Conservation (phyloP, 768 basidiomycete genomes). For the Amanita phalloides region DNA sequence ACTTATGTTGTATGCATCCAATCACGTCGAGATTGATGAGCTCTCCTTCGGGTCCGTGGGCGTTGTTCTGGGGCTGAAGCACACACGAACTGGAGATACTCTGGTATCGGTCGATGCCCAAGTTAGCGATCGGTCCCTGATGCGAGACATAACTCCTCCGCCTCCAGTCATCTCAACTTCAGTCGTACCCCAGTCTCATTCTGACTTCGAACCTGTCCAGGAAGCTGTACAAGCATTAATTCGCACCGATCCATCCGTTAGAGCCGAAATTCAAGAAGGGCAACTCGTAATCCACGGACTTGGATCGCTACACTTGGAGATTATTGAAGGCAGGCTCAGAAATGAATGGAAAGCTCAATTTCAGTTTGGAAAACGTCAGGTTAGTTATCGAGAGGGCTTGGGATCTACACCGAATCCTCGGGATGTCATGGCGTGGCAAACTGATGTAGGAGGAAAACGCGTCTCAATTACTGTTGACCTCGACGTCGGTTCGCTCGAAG, state of each 20-base stretch:
- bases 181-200: constrained; percentile 69
- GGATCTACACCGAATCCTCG: constrained; percentile 20
- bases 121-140: constrained; percentile 25
- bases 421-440: constrained; percentile 42
- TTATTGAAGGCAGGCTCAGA: constrained; percentile 68
- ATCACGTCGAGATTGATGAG: constrained; percentile 65
- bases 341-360: constrained; percentile 76
- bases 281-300: constrained; percentile 79
- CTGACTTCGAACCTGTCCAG: constrained; percentile 70
- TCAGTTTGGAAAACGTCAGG: constrained; percentile 66
- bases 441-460: constrained; percentile 50
- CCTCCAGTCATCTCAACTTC: constrained; percentile 82
- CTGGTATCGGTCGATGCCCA: constrained; percentile 44
- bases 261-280: constrained; percentile 71
- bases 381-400: constrained; percentile 68
- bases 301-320: constrained; percentile 82
- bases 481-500: constrained; percentile 39
- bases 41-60: constrained; percentile 79
- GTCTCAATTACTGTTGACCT: constrained; percentile 42
- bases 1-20: constrained; percentile 68
- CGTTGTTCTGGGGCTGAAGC: constrained; percentile 71
- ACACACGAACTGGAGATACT: constrained; percentile 84
- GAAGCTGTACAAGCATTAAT: constrained; percentile 59
- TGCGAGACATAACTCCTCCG: constrained; percentile 63
- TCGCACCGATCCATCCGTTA: constrained; percentile 87